phyloP scores from a whole-genome alignment of 164 flowering plant species.

The Sedum album region DNA sequence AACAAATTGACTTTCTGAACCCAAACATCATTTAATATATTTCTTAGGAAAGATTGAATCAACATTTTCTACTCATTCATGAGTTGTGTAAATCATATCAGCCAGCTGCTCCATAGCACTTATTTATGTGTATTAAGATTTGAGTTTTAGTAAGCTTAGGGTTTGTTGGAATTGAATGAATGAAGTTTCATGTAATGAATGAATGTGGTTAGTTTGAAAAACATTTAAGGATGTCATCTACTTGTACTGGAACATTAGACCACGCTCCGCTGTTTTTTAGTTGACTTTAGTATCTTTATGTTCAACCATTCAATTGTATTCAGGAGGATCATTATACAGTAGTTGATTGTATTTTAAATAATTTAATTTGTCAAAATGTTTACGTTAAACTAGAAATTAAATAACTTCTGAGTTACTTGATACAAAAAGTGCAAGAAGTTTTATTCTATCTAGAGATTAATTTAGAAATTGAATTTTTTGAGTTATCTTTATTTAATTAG shows the following conservation, averaged over 20 bases:
- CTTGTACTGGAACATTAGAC: neutral
- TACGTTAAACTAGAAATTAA: no score
- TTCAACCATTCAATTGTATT: no score
- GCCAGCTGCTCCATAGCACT: neutral
- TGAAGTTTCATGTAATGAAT: neutral
- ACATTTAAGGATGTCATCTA: slow-evolving; percentile 1
- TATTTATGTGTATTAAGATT: neutral
- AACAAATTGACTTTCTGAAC: neutral
- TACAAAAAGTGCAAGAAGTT: no score
- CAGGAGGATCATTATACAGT: no score
- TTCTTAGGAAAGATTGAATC: neutral
- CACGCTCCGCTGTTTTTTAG: neutral
- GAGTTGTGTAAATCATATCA: neutral
- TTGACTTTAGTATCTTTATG: neutral
- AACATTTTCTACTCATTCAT: neutral
- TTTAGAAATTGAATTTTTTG: no score
- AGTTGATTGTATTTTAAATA: no score
- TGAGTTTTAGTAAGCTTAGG: no score
- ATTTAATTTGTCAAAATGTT: no score
- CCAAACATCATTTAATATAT: neutral
- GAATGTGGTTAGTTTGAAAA: neutral
- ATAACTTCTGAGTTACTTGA: no score
- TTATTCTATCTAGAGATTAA: no score
- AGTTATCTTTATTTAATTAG: no score
- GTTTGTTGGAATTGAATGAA: neutral